A percentile compares a stretch with the other conserved stretches of the same genome.
Evolutionary conservation across 257 asterid genomes (phyloP).

Genomic region (Solanum ahanhuiri): DNA sequence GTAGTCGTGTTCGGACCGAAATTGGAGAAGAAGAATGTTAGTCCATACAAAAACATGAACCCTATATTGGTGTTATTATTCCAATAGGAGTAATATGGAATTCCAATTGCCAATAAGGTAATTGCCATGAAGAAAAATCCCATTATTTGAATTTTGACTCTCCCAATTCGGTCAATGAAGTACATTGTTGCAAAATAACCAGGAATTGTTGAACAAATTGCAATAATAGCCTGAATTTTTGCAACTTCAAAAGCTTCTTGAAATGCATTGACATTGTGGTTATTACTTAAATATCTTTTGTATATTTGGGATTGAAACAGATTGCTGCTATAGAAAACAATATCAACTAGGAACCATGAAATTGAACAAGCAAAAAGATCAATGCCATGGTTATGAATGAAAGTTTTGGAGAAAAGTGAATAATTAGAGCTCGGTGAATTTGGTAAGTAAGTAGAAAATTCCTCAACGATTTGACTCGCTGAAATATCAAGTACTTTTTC

Average conservation of each 20-base stretch:
- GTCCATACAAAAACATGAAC: slow-evolving; percentile 33
- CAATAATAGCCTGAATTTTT: slow-evolving; percentile 35
- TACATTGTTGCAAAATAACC: slow-evolving; percentile 46
- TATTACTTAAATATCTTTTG: not conserved
- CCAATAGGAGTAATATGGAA: slow-evolving; percentile 29
- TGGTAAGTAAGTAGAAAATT: not conserved
- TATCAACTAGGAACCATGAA: slow-evolving; percentile 39
- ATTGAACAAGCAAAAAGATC: slow-evolving; percentile 39
- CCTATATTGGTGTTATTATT: slow-evolving; percentile 2
- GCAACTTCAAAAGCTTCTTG: slow-evolving; percentile 35
- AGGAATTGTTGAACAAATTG: slow-evolving; percentile 46
- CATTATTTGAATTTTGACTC: slow-evolving; percentile 36
- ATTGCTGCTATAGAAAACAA: slow-evolving; percentile 45
- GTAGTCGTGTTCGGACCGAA: slow-evolving; percentile 60
- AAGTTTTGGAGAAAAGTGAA: slow-evolving; percentile 27
- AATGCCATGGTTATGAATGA: slow-evolving; percentile 38
- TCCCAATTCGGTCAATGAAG: slow-evolving; percentile 44
- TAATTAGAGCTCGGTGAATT: slow-evolving; percentile 6
- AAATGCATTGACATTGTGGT: slow-evolving; percentile 8
- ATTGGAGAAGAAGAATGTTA: slow-evolving; percentile 42
- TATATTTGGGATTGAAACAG: slow-evolving; percentile 36
- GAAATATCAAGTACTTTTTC: slow-evolving; percentile 26
- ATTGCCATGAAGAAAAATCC: slow-evolving; percentile 50
- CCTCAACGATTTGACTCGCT: slow-evolving; percentile 20
- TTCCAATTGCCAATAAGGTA: slow-evolving; percentile 26